phyloP scores from a whole-genome alignment of 202 grass and related monocot genomes.

The Saccharum hybrid region DNA sequence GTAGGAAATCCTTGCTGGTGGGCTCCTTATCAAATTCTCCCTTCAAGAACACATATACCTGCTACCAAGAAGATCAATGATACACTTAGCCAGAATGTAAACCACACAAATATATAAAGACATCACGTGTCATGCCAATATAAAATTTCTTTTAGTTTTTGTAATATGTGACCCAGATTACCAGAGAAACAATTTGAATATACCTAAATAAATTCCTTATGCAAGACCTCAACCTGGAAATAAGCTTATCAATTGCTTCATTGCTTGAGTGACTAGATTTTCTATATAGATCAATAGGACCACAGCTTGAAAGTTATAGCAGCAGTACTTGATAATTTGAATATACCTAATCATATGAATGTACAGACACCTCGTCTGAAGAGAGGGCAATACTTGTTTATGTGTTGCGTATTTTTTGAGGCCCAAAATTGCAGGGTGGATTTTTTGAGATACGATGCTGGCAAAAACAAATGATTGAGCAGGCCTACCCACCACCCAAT shows the following conservation, averaged over 20 bases:
- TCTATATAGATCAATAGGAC: slow-evolving; percentile 24
- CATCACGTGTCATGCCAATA: background rate
- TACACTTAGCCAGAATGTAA: slow-evolving; percentile 23
- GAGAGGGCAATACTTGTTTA: background rate
- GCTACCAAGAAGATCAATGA: slow-evolving; percentile 43
- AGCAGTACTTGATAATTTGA: slow-evolving; percentile 27
- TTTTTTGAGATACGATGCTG: background rate
- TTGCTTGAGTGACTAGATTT: background rate
- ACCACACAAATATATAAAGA: background rate
- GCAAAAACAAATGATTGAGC: background rate
- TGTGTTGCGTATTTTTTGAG: background rate
- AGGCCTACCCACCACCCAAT: background rate
- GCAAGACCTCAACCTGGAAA: background rate
- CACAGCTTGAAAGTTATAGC: slow-evolving; percentile 7
- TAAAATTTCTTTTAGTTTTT: background rate
- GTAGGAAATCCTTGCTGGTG: slow-evolving; percentile 55
- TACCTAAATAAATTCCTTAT: background rate
- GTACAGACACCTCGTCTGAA: background rate
- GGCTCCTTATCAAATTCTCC: slow-evolving; percentile 60
- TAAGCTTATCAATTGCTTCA: background rate
- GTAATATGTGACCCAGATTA: background rate
- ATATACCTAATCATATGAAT: background rate
- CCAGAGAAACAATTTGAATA: background rate
- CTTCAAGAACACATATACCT: slow-evolving; percentile 90
- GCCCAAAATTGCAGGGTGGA: background rate